Conservation (phyloP, 768 basidiomycete genomes). For the Lactarius hengduanensis region DNA sequence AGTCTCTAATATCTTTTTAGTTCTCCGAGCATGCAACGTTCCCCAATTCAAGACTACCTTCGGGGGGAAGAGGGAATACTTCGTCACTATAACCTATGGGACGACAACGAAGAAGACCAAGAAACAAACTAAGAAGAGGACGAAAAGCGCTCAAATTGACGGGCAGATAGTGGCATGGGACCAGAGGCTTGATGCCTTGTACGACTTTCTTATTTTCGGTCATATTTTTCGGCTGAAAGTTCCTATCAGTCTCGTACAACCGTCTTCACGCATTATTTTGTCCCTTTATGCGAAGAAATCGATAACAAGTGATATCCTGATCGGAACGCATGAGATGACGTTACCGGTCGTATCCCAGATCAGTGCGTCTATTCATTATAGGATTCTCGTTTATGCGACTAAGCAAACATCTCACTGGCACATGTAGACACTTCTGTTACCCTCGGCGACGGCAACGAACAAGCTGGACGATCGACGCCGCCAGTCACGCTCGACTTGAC, state of each 20-base stretch:
- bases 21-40: not conserved
- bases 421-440: not conserved
- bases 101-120: not conserved
- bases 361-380: not conserved
- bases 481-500: not conserved
- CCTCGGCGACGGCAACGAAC: not conserved
- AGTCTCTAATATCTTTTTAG: not conserved
- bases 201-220: not conserved
- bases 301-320: not conserved
- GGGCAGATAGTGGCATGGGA: not conserved
- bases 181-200: not conserved
- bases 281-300: not conserved
- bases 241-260: not conserved
- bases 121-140: not conserved
- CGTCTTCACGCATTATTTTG: not conserved
- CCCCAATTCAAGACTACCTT: not conserved
- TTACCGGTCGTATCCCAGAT: not conserved
- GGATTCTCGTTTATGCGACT: not conserved
- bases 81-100: not conserved
- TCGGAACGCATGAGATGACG: not conserved
- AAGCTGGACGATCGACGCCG: not conserved
- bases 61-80: not conserved
- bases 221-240: not conserved
- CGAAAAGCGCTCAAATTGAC: not conserved
- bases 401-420: not conserved